A percentile compares a stretch with the other conserved stretches of the same genome.
Evolutionary conservation across 2,329 filamentous ascomycete genomes (phyloP).

Genomic region (Cladosporium sp.): DNA sequence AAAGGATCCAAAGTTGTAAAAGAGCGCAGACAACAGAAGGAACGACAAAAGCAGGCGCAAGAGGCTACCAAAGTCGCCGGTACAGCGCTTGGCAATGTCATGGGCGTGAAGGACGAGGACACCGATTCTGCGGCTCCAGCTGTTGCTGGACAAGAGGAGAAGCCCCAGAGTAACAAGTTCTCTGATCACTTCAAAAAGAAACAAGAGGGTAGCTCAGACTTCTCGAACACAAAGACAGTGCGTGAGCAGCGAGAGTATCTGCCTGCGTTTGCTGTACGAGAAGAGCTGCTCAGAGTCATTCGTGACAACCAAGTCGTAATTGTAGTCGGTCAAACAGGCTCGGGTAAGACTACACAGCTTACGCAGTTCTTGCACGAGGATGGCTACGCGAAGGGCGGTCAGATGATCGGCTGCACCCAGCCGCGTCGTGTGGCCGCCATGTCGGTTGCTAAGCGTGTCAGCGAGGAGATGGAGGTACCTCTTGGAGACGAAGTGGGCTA

Average conservation of each 20-base stretch:
- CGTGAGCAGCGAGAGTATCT: constrained; percentile 89
- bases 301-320: constrained; percentile 96
- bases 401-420: constrained; percentile 92
- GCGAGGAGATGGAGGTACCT: constrained; percentile 95
- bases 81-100: constrained; percentile 88
- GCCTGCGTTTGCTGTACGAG: constrained; percentile 92
- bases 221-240: constrained; percentile 88
- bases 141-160: constrained; percentile 62
- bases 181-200: constrained; percentile 85
- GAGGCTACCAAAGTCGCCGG: constrained; percentile 91
- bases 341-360: constrained; percentile 94
- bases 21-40: constrained; percentile 86
- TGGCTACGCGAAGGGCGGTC: constrained; percentile 78
- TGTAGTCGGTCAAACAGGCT: constrained; percentile 95
- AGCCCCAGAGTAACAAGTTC: constrained; percentile 73
- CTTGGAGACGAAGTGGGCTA: constrained; percentile 89
- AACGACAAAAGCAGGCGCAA: constrained; percentile 90
- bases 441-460: constrained; percentile 97
- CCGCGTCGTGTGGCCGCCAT: constrained; percentile 95
- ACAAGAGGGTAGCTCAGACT: constrained; percentile 78
- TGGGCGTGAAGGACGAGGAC: constrained; percentile 92
- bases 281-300: constrained; percentile 88
- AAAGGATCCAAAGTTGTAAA: constrained; percentile 93
- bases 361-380: constrained; percentile 97
- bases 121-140: constrained; percentile 69